Conservation (phyloP, 768 basidiomycete genomes). For the Mycena amicta region DNA sequence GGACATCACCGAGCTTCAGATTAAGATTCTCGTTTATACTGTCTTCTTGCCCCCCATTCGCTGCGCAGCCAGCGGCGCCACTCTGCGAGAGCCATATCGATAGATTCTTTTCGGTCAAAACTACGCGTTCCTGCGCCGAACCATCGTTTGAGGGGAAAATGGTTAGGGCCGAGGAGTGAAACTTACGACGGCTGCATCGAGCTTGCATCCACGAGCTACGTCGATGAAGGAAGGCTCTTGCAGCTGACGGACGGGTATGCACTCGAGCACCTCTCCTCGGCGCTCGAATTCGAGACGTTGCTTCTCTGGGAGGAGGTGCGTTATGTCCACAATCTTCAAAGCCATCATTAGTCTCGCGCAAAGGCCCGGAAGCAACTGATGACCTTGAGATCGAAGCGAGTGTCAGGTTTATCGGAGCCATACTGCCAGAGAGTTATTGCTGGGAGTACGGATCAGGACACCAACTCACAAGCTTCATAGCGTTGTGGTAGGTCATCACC, state of each 20-base stretch:
- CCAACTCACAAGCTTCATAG: slow-evolving; percentile 79
- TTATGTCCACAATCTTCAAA: slow-evolving; percentile 48
- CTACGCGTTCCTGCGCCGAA: slow-evolving; percentile 48
- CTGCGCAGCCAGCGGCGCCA: slow-evolving; percentile 28
- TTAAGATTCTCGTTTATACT: slow-evolving; percentile 44
- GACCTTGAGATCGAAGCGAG: slow-evolving; percentile 86
- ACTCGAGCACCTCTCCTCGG: slow-evolving; percentile 43
- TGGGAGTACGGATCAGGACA: slow-evolving; percentile 4
- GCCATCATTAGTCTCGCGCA: slow-evolving; percentile 11
- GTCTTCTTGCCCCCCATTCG: slow-evolving; percentile 29
- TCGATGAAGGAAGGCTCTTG: slow-evolving; percentile 43
- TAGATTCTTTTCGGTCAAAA: slow-evolving; percentile 48
- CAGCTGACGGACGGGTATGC: slow-evolving; percentile 46
- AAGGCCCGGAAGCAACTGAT: neutral
- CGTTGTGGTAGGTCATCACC: slow-evolving; percentile 87
- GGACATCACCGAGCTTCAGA: slow-evolving; percentile 51
- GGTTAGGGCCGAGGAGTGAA: slow-evolving; percentile 3
- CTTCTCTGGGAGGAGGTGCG: slow-evolving; percentile 37
- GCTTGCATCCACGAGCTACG: slow-evolving; percentile 40
- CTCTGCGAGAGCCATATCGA: slow-evolving; percentile 50
- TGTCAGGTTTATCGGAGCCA: slow-evolving; percentile 95
- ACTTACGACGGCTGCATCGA: slow-evolving; percentile 34
- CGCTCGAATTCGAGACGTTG: slow-evolving; percentile 31
- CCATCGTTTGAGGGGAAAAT: slow-evolving; percentile 21
- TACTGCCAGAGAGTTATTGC: slow-evolving; percentile 50